Base-by-base conservation (phyloP, 495 filamentous ascomycete genomes). In the Xylaria bambusicola region DNA sequence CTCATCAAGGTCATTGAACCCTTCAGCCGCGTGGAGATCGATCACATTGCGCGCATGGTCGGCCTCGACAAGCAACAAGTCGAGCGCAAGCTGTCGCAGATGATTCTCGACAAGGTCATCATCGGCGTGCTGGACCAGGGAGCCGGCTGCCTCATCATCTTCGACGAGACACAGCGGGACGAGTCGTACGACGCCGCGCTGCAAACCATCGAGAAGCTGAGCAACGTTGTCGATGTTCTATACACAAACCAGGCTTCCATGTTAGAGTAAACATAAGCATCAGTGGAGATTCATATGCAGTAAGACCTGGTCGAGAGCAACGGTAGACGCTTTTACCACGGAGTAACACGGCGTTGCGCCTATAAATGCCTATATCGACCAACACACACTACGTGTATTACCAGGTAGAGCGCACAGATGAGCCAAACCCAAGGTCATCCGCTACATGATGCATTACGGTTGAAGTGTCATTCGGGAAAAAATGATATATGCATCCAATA, bases 101-200 rank as follows among this genome's bases (percentile, higher is more conserved):
- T 98, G 94, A 98, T 98, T 67, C 80, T 98, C 58, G 94, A 98
- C 75, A 97, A 97, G 81, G 91, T 97, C 57, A 97, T 98, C 72
- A 90, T 96, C 49, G 94, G 94, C 26, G 94, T 98, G 53, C 78
- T 98, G 68, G 94, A 98, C 75, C 95, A 98, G 71, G 94, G 95
- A n/a, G 89, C 91, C 12, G 92, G 93, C 7, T 98, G 95, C 73
- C 79, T 98, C 75, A 96, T 96, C 72, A 90, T 98, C 58, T 98
- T 88, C 67, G 94, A 98, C 65, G 94, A 98, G 84, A 90, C 88
- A 26, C 87, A 93, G 68, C 82, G 91, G 62, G 94, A 98, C 74
- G 86, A 95, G 73, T 87, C 89, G 6, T 98, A 98, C 70, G 95
- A 98, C 72, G 86, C 92, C 27, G 94, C 94, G 13, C 77, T 98